A percentile compares a stretch with the other conserved stretches of the same genome.
Conservation (phyloP, 2,329 filamentous ascomycete genomes). For the Trichoderma koningiopsis region DNA sequence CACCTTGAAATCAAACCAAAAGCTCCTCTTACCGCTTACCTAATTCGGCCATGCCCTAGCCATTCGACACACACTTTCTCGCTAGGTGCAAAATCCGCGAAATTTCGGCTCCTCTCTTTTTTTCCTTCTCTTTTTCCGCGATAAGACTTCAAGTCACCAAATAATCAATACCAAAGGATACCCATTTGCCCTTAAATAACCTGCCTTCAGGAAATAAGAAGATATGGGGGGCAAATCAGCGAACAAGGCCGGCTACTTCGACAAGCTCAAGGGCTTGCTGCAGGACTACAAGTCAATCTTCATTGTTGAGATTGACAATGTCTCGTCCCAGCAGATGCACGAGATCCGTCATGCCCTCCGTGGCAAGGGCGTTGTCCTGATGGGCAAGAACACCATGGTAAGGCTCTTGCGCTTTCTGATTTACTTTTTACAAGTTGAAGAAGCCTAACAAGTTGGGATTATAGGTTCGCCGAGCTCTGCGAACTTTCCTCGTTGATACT, state of each 20-base stretch:
- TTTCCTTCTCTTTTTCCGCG: constrained; percentile 17
- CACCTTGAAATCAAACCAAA: constrained; percentile 18
- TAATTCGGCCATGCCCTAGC: constrained; percentile 42
- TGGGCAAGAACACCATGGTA: constrained; percentile 99
- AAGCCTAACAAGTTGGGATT: background rate
- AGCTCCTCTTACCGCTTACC: constrained; percentile 19
- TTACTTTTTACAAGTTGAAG: background rate
- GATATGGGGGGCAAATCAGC: constrained; percentile 97
- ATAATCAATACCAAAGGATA: constrained; percentile 31
- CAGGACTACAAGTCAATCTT: constrained; percentile 97
- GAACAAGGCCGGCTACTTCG: constrained; percentile 97
- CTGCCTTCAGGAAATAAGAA: constrained; percentile 91
- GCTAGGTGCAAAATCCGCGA: constrained; percentile 31
- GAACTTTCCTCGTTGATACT: constrained; percentile 85
- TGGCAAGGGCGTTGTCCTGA: constrained; percentile 90
- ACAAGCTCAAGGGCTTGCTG: constrained; percentile 97
- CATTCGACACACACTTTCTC: constrained; percentile 38
- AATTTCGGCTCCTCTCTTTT: constrained; percentile 29
- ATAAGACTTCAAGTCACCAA: constrained; percentile 34
- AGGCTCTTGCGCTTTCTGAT: constrained; percentile 30
- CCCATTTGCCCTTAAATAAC: constrained; percentile 88
- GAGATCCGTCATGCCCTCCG: constrained; percentile 95
- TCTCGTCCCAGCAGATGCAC: constrained; percentile 99
- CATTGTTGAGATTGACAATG: constrained; percentile 98
- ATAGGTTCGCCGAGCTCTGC: constrained; percentile 92